Base-by-base conservation (phyloP, 176 grass and related monocot genomes). In the Typha latifolia region DNA sequence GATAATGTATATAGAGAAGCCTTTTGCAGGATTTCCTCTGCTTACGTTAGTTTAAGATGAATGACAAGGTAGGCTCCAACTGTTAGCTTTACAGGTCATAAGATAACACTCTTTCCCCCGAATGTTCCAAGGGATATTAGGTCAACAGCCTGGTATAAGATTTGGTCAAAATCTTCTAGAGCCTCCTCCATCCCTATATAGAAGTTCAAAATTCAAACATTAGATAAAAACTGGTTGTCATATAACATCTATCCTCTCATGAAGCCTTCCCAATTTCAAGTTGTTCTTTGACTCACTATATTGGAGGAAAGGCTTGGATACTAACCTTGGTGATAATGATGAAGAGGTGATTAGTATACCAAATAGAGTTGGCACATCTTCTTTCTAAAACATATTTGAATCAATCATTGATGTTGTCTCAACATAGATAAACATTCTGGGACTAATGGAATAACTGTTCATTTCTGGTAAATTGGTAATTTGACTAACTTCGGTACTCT, bases 391-490 rank as follows among this genome's bases (percentile, higher is more conserved):
- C 6, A 18, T 66, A 20, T 64, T 12, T 21, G 11, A 48, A 48
- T 10, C 12, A 20, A 0, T 20, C 9, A 20, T 32, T 48, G 4
- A n/a, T 12, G 20, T 67, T 20, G 18, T 20, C 7, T 20, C 19
- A 8, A 72, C 49, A 43, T 66, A 12, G n/a, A 47, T 22, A 43
- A 52, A 80, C 1, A 59, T 52, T 12, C 21, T 15, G 43, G 27
- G 24, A 62, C 50, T 47, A 32, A 50, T 66, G 43, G 21, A 66
- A 79, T 63, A 72, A 57, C 18, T 66, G 9, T 49, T 69, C 19
- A 26, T 21, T 43, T 43, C 1, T 6, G 37, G 27, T 29, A 29
- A 29, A 29, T 43, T 43, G 37, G 43, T 14, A 47, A 26, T 53
- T 32, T 14, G 6, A 20, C 21, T 37, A 66, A 37, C 62, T 47